Conservation (phyloP, 2,329 filamentous ascomycete species). For the Elsinoe australis region DNA sequence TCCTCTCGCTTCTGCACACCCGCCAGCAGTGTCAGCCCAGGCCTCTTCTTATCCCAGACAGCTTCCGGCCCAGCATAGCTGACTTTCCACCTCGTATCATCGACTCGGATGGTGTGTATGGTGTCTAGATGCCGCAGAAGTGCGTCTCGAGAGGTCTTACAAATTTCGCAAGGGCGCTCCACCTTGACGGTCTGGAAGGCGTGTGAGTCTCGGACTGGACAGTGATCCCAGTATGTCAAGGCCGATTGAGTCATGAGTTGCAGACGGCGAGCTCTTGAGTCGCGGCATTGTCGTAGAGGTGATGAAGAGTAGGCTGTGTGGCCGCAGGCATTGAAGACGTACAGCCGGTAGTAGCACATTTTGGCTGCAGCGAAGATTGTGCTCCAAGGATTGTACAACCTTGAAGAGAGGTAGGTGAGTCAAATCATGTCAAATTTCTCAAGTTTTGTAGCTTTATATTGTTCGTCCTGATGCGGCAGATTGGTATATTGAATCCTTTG, state of each 20-base stretch:
- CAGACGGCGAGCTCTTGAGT: constrained; percentile 24
- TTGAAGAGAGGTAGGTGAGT: no score
- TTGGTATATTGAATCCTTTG: background rate
- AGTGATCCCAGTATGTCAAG: constrained; percentile 23
- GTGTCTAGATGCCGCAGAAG: constrained; percentile 26
- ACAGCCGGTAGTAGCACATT: constrained; percentile 40
- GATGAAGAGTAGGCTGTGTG: constrained; percentile 32
- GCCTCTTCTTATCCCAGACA: constrained; percentile 27
- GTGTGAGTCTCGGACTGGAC: constrained; percentile 27
- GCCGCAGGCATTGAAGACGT: constrained; percentile 38
- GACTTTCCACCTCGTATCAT: constrained; percentile 38
- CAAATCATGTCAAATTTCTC: no score
- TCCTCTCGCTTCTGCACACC: constrained; percentile 20
- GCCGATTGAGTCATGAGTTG: constrained; percentile 8
- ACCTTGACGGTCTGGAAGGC: constrained; percentile 32
- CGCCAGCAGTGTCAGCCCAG: constrained; percentile 24
- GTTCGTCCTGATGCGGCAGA: background rate
- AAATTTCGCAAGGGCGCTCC: constrained; percentile 30
- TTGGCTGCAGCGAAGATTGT: constrained; percentile 10
- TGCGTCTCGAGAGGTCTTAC: constrained; percentile 25
- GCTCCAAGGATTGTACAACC: no score
- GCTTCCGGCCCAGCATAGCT: constrained; percentile 31
- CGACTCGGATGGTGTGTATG: constrained; percentile 28
- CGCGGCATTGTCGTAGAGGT: constrained; percentile 32
- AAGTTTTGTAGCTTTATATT: no score